phyloP scores from a whole-genome alignment of 257 asterid species.

The Solanum dulcamara region DNA sequence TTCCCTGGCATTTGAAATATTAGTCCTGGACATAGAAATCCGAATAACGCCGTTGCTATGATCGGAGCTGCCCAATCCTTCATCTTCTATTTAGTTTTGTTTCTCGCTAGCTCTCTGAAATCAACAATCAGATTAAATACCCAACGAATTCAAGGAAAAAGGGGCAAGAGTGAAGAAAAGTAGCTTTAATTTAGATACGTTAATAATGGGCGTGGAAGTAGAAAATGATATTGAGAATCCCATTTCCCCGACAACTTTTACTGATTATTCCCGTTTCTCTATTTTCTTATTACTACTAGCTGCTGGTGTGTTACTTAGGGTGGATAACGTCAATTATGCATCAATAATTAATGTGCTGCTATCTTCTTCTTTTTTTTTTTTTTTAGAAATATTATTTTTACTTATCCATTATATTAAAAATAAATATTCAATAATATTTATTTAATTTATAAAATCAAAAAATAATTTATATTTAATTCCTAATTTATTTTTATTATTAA shows the following conservation, averaged over 20 bases:
- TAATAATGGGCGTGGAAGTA: background rate
- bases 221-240: background rate
- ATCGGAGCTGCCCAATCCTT: slow-evolving; percentile 58
- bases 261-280: background rate
- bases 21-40: slow-evolving; percentile 57
- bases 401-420: too few relatives aligned
- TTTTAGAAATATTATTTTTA: too few relatives aligned
- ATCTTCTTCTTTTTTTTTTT: too few relatives aligned
- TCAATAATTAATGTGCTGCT: background rate
- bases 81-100: slow-evolving; percentile 17
- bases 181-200: background rate
- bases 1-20: slow-evolving; percentile 78
- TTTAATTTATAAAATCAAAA: too few relatives aligned
- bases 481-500: too few relatives aligned
- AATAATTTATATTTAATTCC: too few relatives aligned
- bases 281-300: background rate
- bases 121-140: background rate
- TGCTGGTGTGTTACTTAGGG: background rate
- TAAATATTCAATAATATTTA: too few relatives aligned
- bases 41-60: slow-evolving; percentile 65
- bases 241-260: background rate
- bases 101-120: too few relatives aligned
- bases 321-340: background rate
- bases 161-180: background rate
- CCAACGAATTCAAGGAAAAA: background rate